Conservation (phyloP, 345 rosid species). For the Eucalyptus coolabah region DNA sequence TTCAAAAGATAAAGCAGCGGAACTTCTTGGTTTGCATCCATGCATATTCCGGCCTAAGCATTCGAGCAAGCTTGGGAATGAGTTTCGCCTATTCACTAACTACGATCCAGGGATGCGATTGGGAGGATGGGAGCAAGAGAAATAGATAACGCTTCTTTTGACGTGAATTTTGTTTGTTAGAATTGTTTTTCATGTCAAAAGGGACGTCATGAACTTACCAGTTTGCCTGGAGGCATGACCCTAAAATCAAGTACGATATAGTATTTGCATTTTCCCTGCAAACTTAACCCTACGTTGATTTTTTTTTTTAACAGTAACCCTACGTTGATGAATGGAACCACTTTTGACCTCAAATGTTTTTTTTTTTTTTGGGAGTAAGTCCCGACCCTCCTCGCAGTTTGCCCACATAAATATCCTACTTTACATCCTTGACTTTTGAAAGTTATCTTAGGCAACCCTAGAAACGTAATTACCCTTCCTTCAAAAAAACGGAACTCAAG, state of each 20-base stretch:
- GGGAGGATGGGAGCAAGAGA: slow-evolving; percentile 71
- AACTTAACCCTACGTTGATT: too few species aligned
- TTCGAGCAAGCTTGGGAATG: slow-evolving; percentile 81
- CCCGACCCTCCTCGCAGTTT: background rate
- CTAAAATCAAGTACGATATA: background rate
- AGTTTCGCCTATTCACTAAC: slow-evolving; percentile 64
- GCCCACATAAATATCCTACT: background rate
- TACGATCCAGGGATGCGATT: slow-evolving; percentile 66
- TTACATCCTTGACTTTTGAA: background rate
- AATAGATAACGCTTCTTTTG: background rate
- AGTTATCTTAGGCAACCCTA: too few species aligned
- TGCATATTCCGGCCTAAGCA: slow-evolving; percentile 71
- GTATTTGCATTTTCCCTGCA: background rate
- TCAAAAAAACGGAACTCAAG: background rate
- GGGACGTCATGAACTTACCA: background rate
- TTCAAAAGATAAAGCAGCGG: slow-evolving; percentile 70
- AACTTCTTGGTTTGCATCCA: slow-evolving; percentile 7
- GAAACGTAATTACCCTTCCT: too few species aligned
- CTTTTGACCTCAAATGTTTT: background rate
- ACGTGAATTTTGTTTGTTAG: background rate
- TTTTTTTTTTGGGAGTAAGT: background rate
- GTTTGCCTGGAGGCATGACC: background rate
- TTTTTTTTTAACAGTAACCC: too few species aligned
- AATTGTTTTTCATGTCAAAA: background rate
- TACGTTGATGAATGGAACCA: background rate